A percentile compares a stretch with the other conserved stretches of the same genome.
Conservation (phyloP, 129 eudicot species). For the Arctium lappa region DNA sequence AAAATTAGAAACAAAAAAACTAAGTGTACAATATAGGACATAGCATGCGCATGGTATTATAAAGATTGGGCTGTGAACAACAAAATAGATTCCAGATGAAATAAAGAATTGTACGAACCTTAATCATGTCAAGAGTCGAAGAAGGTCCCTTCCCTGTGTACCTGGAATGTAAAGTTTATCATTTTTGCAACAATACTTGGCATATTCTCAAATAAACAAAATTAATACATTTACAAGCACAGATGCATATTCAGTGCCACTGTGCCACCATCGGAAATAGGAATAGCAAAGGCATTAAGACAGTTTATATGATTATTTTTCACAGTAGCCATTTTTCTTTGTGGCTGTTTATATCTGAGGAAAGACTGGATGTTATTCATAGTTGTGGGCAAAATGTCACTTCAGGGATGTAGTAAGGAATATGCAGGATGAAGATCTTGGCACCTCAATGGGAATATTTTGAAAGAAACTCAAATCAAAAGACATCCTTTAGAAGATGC, state of each 20-base stretch:
- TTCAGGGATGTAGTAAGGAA: not conserved
- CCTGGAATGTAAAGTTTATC: slow-evolving; percentile 46
- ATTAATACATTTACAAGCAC: not conserved
- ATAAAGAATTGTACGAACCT: slow-evolving; percentile 41
- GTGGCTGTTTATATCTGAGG: not conserved
- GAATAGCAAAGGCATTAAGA: not conserved
- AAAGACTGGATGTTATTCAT: not conserved
- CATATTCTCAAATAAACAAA: slow-evolving; percentile 5
- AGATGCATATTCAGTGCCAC: slow-evolving; percentile 8
- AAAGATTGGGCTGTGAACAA: slow-evolving; percentile 4
- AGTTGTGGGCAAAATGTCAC: not conserved
- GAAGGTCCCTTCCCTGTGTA: slow-evolving; percentile 44
- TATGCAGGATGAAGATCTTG: not conserved
- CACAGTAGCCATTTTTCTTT: not conserved
- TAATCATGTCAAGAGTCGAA: slow-evolving; percentile 48
- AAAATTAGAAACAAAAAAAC: not conserved
- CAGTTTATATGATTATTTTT: not conserved
- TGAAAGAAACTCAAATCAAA: not conserved
- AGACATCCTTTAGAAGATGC: not conserved
- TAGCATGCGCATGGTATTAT: not conserved
- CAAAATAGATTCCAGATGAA: not conserved
- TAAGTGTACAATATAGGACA: not conserved
- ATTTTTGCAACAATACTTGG: not conserved
- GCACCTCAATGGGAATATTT: not conserved
- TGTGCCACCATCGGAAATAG: not conserved